Evolutionary conservation across 768 basidiomycete species (phyloP), one percentile per base, ranked within the genome.

Genomic region (Stropharia rugosoannulata): DNA sequence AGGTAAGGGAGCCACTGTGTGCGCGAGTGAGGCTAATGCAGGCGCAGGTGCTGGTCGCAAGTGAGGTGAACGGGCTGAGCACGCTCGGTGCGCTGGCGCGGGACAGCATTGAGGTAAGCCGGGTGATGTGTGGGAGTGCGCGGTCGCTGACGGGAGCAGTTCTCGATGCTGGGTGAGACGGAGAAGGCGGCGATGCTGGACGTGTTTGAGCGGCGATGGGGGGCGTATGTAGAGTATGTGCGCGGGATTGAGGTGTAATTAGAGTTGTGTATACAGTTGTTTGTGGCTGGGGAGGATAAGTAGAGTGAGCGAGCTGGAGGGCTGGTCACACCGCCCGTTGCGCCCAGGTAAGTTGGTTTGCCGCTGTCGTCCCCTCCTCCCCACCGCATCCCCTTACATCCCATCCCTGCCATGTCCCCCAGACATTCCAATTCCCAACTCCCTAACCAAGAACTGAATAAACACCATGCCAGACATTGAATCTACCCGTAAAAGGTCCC

Each of bases 391-490:
- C 82, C 80, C 82, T 82, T 73, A 80, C 81, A 73, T 75, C 77
- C 73, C 61, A 39, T 66, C 73, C 76, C 76, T 77, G 66, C 70
- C 76, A 69, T 78, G 72, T 77, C 64, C 73, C 73, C 65, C 70
- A 68, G 70, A 67, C 65, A 67, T 64, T 60, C 76, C 68, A 66
- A 62, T 66, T 65, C 65, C 51, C 40, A 42, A 52, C 51, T 60
- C 62, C 62, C 62, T 63, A 51, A 63, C 58, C 46, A 62, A 64
- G 71, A 72, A 75, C 79, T 85, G 68, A 82, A 80, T 81, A 80
- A 39, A 58, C 80, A 83, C 80, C 73, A 90, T 90, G 89, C 85
- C 87, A 90, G 89, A 90, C 80, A 81, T 83, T 79, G 89, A 91
- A 78, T 79, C 81, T 63, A 89, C 79, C 71, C 87, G 90, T 75